Percentiles rank a stretch among this genome's conserved stretches.
Conservation (phyloP, 495 filamentous ascomycete genomes). For the Penicillium parvum region DNA sequence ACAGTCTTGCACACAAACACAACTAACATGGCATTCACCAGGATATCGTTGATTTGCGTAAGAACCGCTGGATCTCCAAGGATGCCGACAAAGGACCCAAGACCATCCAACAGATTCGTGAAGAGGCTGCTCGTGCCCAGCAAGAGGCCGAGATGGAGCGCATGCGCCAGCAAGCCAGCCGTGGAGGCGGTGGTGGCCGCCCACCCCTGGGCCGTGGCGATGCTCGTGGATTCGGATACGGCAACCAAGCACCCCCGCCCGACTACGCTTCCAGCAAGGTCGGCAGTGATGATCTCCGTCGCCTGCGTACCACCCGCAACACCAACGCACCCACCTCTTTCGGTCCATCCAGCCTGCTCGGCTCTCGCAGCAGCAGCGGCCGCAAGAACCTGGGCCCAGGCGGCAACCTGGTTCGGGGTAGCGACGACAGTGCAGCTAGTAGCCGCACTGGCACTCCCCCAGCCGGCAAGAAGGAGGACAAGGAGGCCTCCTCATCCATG, state of each 20-base stretch:
- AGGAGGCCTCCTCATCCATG: constrained; percentile 61
- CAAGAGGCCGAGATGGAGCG: constrained; percentile 56
- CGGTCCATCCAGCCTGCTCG: constrained; percentile 75
- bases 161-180: constrained; percentile 41
- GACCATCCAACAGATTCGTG: constrained; percentile 87
- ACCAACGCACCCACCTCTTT: constrained; percentile 58
- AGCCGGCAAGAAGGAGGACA: constrained; percentile 60
- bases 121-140: constrained; percentile 72
- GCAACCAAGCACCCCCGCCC: constrained; percentile 58
- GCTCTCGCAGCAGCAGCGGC: constrained; percentile 76
- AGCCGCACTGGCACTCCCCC: constrained; percentile 87
- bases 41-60: constrained; percentile 84
- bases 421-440: constrained; percentile 75
- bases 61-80: constrained; percentile 73
- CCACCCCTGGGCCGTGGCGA: constrained; percentile 76
- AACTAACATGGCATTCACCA: constrained; percentile 20
- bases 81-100: constrained; percentile 87
- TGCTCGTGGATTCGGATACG: constrained; percentile 67
- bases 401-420: constrained; percentile 61
- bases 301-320: constrained; percentile 62
- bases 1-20: not conserved
- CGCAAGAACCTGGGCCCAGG: constrained; percentile 69
- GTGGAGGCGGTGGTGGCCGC: constrained; percentile 58
- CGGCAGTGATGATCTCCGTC: constrained; percentile 82
- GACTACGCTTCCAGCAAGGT: constrained; percentile 75